A percentile compares a stretch with the other conserved stretches of the same genome.
Evolutionary conservation across 345 rosid genomes (phyloP).

Genomic region (Melastoma malabathricum): DNA sequence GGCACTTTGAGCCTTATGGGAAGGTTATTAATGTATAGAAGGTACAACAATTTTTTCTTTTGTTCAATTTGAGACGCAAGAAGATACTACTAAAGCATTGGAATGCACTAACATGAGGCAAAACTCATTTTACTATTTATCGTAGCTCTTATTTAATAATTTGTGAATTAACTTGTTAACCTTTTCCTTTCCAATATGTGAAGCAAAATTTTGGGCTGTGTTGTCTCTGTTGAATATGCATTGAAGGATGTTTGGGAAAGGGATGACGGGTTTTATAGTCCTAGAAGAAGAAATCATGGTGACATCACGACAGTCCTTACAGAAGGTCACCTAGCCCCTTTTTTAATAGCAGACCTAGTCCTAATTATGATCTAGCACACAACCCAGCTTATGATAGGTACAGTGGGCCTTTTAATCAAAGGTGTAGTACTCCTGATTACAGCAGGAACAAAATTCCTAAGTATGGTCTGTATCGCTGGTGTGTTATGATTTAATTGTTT

Average conservation of each 20-base stretch:
- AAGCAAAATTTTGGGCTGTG: conserved; percentile 71
- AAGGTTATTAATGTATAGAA: conserved; percentile 56
- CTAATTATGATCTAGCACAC: conserved; percentile 59
- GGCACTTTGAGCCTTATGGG: conserved; percentile 79
- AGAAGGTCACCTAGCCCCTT: conserved; percentile 66
- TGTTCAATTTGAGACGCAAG: conserved; percentile 70
- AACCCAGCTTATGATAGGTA: conserved; percentile 66
- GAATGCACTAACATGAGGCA: conserved; percentile 69
- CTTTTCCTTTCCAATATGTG: conserved; percentile 5
- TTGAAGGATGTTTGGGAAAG: conserved; percentile 64
- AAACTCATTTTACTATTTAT: neutral
- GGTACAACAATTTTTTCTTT: conserved; percentile 73
- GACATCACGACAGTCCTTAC: conserved; percentile 22
- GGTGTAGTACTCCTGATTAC: conserved; percentile 31
- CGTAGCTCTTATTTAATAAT: neutral
- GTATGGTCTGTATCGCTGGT: conserved; percentile 58
- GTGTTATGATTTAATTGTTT: conserved; percentile 4
- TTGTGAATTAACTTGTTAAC: neutral
- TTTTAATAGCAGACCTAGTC: conserved; percentile 55
- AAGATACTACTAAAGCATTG: conserved; percentile 77
- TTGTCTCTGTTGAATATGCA: conserved; percentile 84
- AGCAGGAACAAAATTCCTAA: conserved; percentile 42
- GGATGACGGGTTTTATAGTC: conserved; percentile 47
- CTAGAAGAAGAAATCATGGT: conserved; percentile 40
- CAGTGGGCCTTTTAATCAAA: conserved; percentile 44